phyloP scores from a whole-genome alignment of 768 basidiomycete species.

The Kwoniella sp. region DNA sequence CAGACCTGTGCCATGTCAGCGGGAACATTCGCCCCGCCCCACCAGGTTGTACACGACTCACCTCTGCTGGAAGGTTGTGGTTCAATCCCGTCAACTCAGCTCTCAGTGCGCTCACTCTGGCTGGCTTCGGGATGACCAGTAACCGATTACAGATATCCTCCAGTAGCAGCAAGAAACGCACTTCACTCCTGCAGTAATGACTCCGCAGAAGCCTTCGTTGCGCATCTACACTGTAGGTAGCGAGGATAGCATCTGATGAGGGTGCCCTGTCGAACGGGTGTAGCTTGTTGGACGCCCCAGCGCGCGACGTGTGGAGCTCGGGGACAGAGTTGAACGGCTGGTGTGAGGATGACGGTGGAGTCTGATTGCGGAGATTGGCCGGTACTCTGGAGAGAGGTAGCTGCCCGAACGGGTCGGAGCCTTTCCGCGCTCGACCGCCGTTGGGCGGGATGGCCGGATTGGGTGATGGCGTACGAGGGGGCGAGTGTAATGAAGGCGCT shows the following conservation, averaged over 20 bases:
- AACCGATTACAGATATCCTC: conserved; percentile 91
- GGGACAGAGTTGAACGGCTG: conserved; percentile 44
- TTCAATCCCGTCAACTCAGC: conserved; percentile 94
- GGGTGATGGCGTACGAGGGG: conserved; percentile 11
- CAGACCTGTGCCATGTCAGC: conserved; percentile 38
- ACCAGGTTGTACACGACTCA: conserved; percentile 46
- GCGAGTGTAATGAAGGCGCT: conserved; percentile 20
- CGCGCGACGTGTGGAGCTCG: conserved; percentile 26
- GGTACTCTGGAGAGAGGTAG: conserved; percentile 2
- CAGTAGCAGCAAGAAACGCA: conserved; percentile 78
- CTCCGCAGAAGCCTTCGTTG: conserved; percentile 72
- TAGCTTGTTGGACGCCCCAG: conserved; percentile 14
- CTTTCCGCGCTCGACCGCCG: conserved; percentile 18
- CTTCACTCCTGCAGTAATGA: conserved; percentile 88
- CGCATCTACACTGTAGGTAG: conserved; percentile 63
- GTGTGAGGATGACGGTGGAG: conserved; percentile 15
- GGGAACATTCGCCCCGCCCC: background rate
- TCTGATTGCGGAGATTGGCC: background rate
- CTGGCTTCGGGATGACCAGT: conserved; percentile 85
- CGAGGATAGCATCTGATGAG: conserved; percentile 56
- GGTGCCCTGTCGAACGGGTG: conserved; percentile 36
- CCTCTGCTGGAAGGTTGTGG: conserved; percentile 94
- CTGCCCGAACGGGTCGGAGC: conserved; percentile 38
- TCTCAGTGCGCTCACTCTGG: conserved; percentile 89
- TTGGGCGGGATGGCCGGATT: background rate